These are phyloP conservation scores for Carnegiea gigantea DNA, from an alignment of 179 eudicot species.

Conservation along the genomic window DNA sequence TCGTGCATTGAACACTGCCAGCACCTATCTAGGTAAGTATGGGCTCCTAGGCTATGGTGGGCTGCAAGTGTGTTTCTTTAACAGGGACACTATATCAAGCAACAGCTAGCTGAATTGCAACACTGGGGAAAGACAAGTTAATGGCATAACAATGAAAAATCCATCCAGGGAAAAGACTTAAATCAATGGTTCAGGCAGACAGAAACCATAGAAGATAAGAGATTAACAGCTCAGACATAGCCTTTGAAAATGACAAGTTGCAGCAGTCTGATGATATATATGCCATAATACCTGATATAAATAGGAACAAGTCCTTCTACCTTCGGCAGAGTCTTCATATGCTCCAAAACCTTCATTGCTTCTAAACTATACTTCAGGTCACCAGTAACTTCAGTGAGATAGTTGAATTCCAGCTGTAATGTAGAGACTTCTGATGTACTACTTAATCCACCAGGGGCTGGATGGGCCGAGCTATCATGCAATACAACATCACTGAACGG, in stretches of 20 bases:
- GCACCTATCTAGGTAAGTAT: not conserved
- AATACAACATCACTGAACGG: constrained; percentile 90
- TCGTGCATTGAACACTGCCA: not conserved
- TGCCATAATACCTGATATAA: constrained; percentile 64
- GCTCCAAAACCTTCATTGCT: constrained; percentile 94
- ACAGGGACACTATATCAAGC: not conserved
- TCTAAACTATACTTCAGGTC: constrained; percentile 72
- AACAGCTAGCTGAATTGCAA: constrained; percentile 5
- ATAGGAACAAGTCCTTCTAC: constrained; percentile 94
- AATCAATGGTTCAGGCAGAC: not conserved
- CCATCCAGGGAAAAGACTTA: not conserved
- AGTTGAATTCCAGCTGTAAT: constrained; percentile 89
- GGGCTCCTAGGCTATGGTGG: not conserved
- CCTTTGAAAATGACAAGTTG: not conserved
- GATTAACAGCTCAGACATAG: not conserved
- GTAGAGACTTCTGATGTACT: constrained; percentile 97
- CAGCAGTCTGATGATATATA: not conserved
- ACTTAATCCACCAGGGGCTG: constrained; percentile 90
- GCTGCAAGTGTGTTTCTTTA: not conserved
- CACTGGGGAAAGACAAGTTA: not conserved
- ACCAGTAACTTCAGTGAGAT: constrained; percentile 81
- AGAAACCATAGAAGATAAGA: not conserved
- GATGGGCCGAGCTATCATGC: constrained; percentile 63
- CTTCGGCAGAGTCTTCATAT: constrained; percentile 77
- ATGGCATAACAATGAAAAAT: not conserved